Evolutionary conservation across 768 basidiomycete species (phyloP).

Genomic region (Kwoniella heveanensis): DNA sequence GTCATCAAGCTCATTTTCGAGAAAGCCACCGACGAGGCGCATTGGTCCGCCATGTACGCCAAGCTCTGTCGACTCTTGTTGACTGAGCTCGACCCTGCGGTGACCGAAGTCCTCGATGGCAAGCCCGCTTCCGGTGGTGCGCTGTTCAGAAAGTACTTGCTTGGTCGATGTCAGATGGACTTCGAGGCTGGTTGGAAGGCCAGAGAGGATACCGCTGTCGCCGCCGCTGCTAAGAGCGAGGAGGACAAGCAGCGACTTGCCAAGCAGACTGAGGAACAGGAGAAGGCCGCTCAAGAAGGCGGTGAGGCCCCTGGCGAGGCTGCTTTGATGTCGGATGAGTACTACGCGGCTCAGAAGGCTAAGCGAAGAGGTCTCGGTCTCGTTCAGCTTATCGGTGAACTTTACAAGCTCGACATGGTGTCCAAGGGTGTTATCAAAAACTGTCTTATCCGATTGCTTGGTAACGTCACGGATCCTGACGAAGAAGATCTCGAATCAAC

Average conservation of each 20-base stretch:
- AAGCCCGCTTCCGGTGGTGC: slow-evolving; percentile 90
- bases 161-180: slow-evolving; percentile 96
- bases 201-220: slow-evolving; percentile 81
- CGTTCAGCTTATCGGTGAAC: slow-evolving; percentile 96
- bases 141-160: slow-evolving; percentile 93
- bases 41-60: slow-evolving; percentile 97
- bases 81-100: slow-evolving; percentile 83
- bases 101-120: slow-evolving; percentile 86
- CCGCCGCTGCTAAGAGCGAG: slow-evolving; percentile 79
- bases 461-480: slow-evolving; percentile 91
- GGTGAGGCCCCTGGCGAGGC: slow-evolving; percentile 65
- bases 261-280: slow-evolving; percentile 61
- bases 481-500: slow-evolving; percentile 97
- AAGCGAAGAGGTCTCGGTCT: slow-evolving; percentile 96
- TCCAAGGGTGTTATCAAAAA: slow-evolving; percentile 98
- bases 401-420: slow-evolving; percentile 98
- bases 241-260: slow-evolving; percentile 69
- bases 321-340: slow-evolving; percentile 85
- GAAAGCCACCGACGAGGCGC: slow-evolving; percentile 93
- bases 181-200: slow-evolving; percentile 94
- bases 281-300: slow-evolving; percentile 43
- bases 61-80: slow-evolving; percentile 92
- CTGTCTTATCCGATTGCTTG: slow-evolving; percentile 92
- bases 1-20: slow-evolving; percentile 96
- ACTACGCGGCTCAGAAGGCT: slow-evolving; percentile 93